phyloP scores from a whole-genome alignment of 1,139 yeast genomes.

The Debaryomycetaceae sp. region DNA sequence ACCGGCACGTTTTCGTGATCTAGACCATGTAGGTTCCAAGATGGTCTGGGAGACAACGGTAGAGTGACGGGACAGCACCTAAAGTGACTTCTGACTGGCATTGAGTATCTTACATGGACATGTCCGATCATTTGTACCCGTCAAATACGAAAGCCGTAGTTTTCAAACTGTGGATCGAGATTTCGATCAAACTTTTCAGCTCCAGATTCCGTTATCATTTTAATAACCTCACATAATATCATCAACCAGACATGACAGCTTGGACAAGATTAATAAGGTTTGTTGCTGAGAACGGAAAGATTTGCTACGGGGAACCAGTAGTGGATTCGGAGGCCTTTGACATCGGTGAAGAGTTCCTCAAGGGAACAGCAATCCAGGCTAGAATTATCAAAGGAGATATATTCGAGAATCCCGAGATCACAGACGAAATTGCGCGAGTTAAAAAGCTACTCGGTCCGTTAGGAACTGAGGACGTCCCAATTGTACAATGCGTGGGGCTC shows the following conservation, averaged over 20 bases:
- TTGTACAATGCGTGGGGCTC: constrained; percentile 37
- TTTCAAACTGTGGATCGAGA: too few relatives aligned
- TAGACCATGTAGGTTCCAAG: too few relatives aligned
- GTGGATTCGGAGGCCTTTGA: constrained; percentile 8
- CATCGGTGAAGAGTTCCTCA: constrained; percentile 9
- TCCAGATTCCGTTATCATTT: too few relatives aligned
- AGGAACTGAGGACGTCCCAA: constrained; percentile 26
- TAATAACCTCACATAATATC: too few relatives aligned
- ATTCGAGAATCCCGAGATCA: constrained; percentile 32
- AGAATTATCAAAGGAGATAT: constrained; percentile 39
- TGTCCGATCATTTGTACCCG: too few relatives aligned
- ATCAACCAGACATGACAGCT: constrained; percentile 4
- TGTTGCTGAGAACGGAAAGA: constrained; percentile 13
- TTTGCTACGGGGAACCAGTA: constrained; percentile 13
- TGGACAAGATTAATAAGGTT: constrained; percentile 15
- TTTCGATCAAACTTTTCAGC: too few relatives aligned
- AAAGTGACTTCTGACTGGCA: too few relatives aligned
- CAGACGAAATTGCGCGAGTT: constrained; percentile 28
- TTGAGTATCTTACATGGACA: too few relatives aligned
- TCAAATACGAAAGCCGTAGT: too few relatives aligned
- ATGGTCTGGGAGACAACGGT: too few relatives aligned
- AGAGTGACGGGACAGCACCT: too few relatives aligned
- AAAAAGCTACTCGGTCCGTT: constrained; percentile 36
- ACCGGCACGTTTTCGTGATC: too few relatives aligned
- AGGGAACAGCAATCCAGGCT: constrained; percentile 20